These are phyloP conservation scores for Cercophora scortea DNA, from an alignment of 495 filamentous ascomycete species.

Conservation along the genomic window DNA sequence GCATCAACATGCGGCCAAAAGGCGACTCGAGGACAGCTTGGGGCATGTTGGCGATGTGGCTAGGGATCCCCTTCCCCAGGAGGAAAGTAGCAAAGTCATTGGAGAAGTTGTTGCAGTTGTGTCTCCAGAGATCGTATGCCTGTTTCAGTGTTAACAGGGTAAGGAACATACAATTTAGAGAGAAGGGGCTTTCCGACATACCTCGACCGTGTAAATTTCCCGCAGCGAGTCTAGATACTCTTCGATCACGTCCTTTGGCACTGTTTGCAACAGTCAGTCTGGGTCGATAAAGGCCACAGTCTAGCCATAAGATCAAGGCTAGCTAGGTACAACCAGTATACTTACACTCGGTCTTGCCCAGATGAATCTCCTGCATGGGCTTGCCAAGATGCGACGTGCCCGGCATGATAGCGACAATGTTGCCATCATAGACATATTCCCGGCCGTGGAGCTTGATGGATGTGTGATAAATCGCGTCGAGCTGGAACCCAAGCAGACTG, in stretches of 20 bases:
- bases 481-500: constrained; percentile 57
- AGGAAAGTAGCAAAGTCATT: constrained; percentile 90
- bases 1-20: constrained; percentile 82
- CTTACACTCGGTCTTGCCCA: constrained; percentile 60
- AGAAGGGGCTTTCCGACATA: too few relatives aligned
- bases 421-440: constrained; percentile 50
- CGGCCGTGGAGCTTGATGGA: constrained; percentile 70
- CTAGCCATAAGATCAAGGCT: background rate
- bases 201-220: constrained; percentile 65
- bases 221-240: constrained; percentile 85
- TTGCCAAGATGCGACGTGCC: constrained; percentile 78
- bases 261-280: constrained; percentile 7
- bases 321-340: background rate
- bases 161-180: too few relatives aligned
- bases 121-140: constrained; percentile 77
- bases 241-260: constrained; percentile 75
- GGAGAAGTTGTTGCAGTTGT: constrained; percentile 98
- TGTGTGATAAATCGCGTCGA: constrained; percentile 90
- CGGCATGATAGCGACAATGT: constrained; percentile 71
- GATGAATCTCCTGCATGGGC: constrained; percentile 66
- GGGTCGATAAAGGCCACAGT: too few relatives aligned
- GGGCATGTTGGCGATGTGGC: constrained; percentile 81
- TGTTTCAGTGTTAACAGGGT: constrained; percentile 22
- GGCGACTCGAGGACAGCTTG: constrained; percentile 81
- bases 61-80: constrained; percentile 80